phyloP scores from a whole-genome alignment of 352 stramenopile species.

The Phytophthora litchii region DNA sequence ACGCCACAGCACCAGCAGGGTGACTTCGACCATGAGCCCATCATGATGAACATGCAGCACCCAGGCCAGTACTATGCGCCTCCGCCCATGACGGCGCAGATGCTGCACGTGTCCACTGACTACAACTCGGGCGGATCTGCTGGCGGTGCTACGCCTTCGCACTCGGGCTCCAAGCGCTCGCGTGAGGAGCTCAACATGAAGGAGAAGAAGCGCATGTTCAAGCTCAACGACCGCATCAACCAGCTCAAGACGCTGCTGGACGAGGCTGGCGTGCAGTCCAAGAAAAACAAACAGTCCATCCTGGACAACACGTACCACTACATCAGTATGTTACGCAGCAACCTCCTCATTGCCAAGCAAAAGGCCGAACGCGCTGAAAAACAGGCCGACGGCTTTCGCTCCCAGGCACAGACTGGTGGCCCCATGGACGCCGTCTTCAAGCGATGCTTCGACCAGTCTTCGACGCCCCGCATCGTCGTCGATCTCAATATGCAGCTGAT shows the following conservation, averaged over 20 bases:
- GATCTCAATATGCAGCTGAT: constrained; percentile 58
- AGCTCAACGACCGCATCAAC: constrained; percentile 86
- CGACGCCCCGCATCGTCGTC: constrained; percentile 59
- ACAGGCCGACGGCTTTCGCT: constrained; percentile 57
- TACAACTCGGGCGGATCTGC: constrained; percentile 53
- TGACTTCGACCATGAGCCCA: constrained; percentile 72
- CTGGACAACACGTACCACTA: constrained; percentile 73
- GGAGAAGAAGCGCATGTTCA: constrained; percentile 90
- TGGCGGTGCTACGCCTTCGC: constrained; percentile 37
- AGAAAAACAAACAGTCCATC: constrained; percentile 83
- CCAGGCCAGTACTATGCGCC: constrained; percentile 64
- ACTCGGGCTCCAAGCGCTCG: constrained; percentile 54
- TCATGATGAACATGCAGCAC: constrained; percentile 73
- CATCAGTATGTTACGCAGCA: constrained; percentile 66
- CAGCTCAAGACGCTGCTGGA: constrained; percentile 67
- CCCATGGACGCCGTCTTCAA: constrained; percentile 55
- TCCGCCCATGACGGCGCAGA: constrained; percentile 53
- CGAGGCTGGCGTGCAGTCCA: constrained; percentile 63
- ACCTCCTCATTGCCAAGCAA: constrained; percentile 64
- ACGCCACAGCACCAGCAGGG: constrained; percentile 51
- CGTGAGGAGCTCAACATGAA: constrained; percentile 85
- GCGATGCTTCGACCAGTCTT: constrained; percentile 71
- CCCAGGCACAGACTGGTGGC: constrained; percentile 36
- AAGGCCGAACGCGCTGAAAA: constrained; percentile 63
- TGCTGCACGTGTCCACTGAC: constrained; percentile 74